phyloP scores from a whole-genome alignment of 2,329 filamentous ascomycete species.

The Fusarium redolens region DNA sequence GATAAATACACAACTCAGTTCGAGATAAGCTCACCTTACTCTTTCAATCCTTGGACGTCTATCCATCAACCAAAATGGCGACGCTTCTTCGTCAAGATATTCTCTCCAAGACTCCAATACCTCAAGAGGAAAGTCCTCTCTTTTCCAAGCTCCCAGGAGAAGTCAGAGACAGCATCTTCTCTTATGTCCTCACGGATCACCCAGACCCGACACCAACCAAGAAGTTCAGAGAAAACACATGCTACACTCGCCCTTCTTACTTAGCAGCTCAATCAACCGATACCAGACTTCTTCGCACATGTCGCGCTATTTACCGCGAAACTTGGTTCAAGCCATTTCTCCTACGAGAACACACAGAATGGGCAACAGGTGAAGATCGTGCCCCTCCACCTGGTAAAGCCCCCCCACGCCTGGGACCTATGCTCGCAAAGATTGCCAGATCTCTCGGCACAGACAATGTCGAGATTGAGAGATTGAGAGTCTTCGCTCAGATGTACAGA shows the following conservation, averaged over 20 bases:
- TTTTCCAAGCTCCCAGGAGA: slow-evolving; percentile 59
- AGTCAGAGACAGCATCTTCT: slow-evolving; percentile 61
- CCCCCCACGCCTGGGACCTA: background rate
- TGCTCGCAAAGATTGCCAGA: slow-evolving; percentile 33
- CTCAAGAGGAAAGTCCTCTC: slow-evolving; percentile 47
- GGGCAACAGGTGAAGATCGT: slow-evolving; percentile 47
- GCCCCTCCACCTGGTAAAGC: slow-evolving; percentile 42
- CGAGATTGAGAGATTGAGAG: slow-evolving; percentile 49
- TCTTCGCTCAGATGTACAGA: slow-evolving; percentile 57
- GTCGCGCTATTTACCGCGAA: slow-evolving; percentile 56
- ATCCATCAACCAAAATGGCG: background rate
- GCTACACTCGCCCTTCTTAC: slow-evolving; percentile 56
- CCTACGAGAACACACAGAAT: slow-evolving; percentile 54
- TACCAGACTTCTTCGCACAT: slow-evolving; percentile 55
- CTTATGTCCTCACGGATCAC: slow-evolving; percentile 52
- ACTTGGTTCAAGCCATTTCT: slow-evolving; percentile 57
- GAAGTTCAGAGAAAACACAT: slow-evolving; percentile 47
- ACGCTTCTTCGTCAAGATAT: slow-evolving; percentile 2
- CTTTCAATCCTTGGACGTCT: background rate
- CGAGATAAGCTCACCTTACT: background rate
- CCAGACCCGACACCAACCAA: slow-evolving; percentile 46
- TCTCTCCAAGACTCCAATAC: background rate
- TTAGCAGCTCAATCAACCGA: slow-evolving; percentile 51
- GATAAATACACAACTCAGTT: slow-evolving; percentile 3
- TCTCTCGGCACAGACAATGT: slow-evolving; percentile 35